Percentiles rank a stretch among this genome's conserved stretches.
Evolutionary conservation across 768 basidiomycete genomes (phyloP).

Genomic region (Suillus placidus): DNA sequence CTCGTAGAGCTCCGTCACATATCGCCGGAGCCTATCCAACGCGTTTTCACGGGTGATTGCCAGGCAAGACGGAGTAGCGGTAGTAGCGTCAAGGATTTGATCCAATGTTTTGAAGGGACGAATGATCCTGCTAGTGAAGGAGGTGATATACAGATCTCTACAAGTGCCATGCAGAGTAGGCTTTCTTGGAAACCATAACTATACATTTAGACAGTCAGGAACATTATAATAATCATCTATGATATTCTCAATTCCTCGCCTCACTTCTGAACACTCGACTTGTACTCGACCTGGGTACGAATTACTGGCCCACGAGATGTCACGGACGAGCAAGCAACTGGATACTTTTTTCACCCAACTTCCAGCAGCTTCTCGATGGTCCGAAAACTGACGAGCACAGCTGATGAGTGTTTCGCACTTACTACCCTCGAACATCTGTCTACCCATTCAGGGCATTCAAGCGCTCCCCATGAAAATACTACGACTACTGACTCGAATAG

Average conservation of each 20-base stretch:
- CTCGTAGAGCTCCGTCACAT: constrained; percentile 53
- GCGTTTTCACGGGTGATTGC: constrained; percentile 23
- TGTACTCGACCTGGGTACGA: background rate
- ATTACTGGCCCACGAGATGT: background rate
- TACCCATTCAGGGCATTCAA: background rate
- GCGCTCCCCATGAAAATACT: background rate
- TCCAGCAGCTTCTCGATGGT: background rate
- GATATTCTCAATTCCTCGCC: too few relatives aligned
- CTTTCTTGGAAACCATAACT: background rate
- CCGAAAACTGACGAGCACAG: background rate
- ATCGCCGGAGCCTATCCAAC: constrained; percentile 44
- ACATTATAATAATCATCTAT: background rate
- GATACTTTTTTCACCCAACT: background rate
- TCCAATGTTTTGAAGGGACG: constrained; percentile 59
- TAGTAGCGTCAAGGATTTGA: constrained; percentile 73
- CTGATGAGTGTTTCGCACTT: background rate
- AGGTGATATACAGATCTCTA: background rate
- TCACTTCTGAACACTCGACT: background rate
- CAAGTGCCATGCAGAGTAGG: background rate
- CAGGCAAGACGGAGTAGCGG: constrained; percentile 62
- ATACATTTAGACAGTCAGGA: background rate
- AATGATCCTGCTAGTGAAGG: constrained; percentile 29
- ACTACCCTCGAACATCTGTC: background rate
- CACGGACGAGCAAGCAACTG: background rate
- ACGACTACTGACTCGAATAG: background rate